Base-by-base conservation (phyloP, 1,139 yeast genomes). In the Taphrina flavorubra region DNA sequence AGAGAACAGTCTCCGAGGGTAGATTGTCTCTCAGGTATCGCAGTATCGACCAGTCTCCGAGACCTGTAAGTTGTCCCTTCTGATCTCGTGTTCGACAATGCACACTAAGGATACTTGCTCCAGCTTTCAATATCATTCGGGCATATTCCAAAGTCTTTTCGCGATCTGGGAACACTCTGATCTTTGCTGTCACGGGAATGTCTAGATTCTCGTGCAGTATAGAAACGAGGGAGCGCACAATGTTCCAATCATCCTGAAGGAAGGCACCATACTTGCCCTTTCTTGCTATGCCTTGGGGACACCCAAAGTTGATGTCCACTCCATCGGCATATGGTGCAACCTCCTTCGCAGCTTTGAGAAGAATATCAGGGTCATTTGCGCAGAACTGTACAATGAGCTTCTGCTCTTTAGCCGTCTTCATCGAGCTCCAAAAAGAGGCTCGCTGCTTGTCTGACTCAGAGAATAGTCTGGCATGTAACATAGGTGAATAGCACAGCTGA, bases 1-100 rank as follows among this genome's bases (percentile, higher is more conserved):
- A 90, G 75, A 94, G 88, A 0, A 94, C 97, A 8, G 95, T 91
- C 66, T 87, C 95, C 49, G 80, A 75, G 0, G 97, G 97, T 65
- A 94, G 81, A 72, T 90, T 88, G 51, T 92, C 96, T 65, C 95
- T 81, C 53, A 95, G 78, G 76, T 86, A 90, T 73, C 82, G 84
- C 71, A 95, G 84, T 40, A 88, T 83, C 39, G 86, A 83, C 98
- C 99, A 94, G 79, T 94, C 92, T 0, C 99, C 99, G 65, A 95
- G 79, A 0, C 99, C 99, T 0, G 99, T 92, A 70, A 86, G 84
- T 77, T 92, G 98, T 5, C 99, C 99, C 78, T 94, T 94, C 96
- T 92, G 95, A 72, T 92, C 99, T 72, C 99, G 83, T 0, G 98
- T 89, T 74, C 99, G 84, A 1, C 98, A 98, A 78, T 95, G 99